Conservation (phyloP, 768 basidiomycete species). For the Amanita muscaria region DNA sequence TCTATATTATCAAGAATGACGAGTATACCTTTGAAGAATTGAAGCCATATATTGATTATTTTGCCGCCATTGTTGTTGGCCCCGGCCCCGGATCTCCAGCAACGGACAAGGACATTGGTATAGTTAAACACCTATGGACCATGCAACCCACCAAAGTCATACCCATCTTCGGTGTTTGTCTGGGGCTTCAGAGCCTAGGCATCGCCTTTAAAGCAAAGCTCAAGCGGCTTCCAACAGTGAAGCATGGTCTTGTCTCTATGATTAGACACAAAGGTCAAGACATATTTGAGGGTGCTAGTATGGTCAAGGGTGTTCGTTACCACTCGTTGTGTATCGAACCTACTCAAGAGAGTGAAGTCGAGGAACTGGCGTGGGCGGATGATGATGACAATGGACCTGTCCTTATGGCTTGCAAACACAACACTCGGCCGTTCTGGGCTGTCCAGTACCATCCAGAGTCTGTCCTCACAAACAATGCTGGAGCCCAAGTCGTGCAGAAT, state of each 20-base stretch:
- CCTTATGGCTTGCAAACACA: conserved; percentile 69
- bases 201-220: conserved; percentile 55
- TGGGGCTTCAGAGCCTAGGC: conserved; percentile 72
- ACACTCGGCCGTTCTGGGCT: conserved; percentile 65
- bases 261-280: conserved; percentile 51
- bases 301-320: conserved; percentile 62
- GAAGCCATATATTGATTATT: conserved; percentile 43
- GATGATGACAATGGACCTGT: conserved; percentile 63
- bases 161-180: conserved; percentile 78
- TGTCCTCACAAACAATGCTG: conserved; percentile 60
- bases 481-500: conserved; percentile 58
- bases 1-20: conserved; percentile 74
- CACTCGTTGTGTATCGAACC: conserved; percentile 69
- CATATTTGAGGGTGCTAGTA: conserved; percentile 50
- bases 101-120: conserved; percentile 50
- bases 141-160: conserved; percentile 40
- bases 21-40: conserved; percentile 41
- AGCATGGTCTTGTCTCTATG: conserved; percentile 67
- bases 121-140: conserved; percentile 66
- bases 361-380: conserved; percentile 65
- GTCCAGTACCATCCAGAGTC: conserved; percentile 91
- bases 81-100: conserved; percentile 78
- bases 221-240: conserved; percentile 56
- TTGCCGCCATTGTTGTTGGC: conserved; percentile 65
- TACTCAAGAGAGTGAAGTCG: conserved; percentile 36